Conservation (phyloP, 1,139 yeast genomes). For the Geotrichum aggregatum region DNA sequence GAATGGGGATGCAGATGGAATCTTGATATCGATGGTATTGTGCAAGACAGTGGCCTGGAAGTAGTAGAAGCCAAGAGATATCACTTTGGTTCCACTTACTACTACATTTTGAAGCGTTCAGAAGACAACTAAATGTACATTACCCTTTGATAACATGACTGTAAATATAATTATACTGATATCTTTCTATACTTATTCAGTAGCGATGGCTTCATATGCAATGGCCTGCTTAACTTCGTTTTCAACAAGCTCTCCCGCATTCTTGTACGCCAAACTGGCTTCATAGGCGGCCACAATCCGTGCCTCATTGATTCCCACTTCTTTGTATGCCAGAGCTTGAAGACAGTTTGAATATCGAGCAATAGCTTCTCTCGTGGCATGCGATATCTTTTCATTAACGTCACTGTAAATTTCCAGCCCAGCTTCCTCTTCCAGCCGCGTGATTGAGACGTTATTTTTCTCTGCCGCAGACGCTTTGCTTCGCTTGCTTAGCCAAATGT, state of each 20-base stretch:
- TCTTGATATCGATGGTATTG: constrained; percentile 79
- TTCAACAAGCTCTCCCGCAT: constrained; percentile 69
- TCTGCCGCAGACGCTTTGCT: constrained; percentile 39
- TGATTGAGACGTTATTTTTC: constrained; percentile 54
- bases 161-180: too few species aligned
- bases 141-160: not conserved
- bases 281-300: constrained; percentile 81
- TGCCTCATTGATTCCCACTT: constrained; percentile 79
- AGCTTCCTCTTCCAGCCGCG: constrained; percentile 87
- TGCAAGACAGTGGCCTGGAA: constrained; percentile 80
- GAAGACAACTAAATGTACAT: constrained; percentile 18
- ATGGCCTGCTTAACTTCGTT: constrained; percentile 69
- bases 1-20: constrained; percentile 99
- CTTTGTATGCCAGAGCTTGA: constrained; percentile 73
- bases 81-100: constrained; percentile 83
- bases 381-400: constrained; percentile 68
- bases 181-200: constrained; percentile 46
- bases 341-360: constrained; percentile 82
- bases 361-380: constrained; percentile 63
- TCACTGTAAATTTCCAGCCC: constrained; percentile 96
- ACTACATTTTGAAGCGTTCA: constrained; percentile 32
- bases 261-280: constrained; percentile 74
- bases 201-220: constrained; percentile 67
- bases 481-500: constrained; percentile 84
- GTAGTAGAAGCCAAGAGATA: constrained; percentile 73